Evolutionary conservation across 257 asterid species (phyloP), one percentile per base, ranked within the genome.

Genomic region (Primulina tabacum): DNA sequence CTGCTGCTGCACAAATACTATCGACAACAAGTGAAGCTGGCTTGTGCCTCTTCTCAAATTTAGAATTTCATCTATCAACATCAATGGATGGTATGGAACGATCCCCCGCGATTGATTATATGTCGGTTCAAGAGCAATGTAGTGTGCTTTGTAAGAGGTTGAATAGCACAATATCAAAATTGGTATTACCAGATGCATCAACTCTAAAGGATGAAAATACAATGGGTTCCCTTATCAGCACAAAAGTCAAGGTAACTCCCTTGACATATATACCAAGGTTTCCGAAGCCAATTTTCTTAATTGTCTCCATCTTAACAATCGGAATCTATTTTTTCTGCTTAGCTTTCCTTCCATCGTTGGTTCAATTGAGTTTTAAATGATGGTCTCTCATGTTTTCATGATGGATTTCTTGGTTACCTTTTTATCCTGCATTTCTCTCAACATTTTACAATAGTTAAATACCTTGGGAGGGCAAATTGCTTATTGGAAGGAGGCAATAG

Each of bases 231-330:
- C 63, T 33, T 61, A 8, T 21, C 80, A 38, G 79, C 84, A 70
- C 80, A 87, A 81, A 85, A 72, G 30, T 73, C 80, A 90, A 90
- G 97, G 99, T 93, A 90, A 95, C 92, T 86, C 89, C 87, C 79
- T 81, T 82, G 87, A 78, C 89, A 79, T 83, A 74, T 76, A 77
- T 75, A 65, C 71, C 94, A 76, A 82, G 83, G 73, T 79, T 79
- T 79, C 78, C 70, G 81, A 69, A 81, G 82, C 76, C 86, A 75
- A 71, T 81, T 79, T 73, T 92, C 67, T 76, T 85, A 78, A 59
- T 86, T 69, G 77, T 88, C 77, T 76, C 80, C 77, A 57, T 88
- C 79, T 67, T 89, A 76, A 73, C 77, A 38, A 70, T 88, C 77
- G 94, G 92, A 73, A 71, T 65, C 83, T 84, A 73, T 82, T 75